Evolutionary conservation across 73 alveolate species (phyloP).

Genomic region (Halteria grandinella): DNA sequence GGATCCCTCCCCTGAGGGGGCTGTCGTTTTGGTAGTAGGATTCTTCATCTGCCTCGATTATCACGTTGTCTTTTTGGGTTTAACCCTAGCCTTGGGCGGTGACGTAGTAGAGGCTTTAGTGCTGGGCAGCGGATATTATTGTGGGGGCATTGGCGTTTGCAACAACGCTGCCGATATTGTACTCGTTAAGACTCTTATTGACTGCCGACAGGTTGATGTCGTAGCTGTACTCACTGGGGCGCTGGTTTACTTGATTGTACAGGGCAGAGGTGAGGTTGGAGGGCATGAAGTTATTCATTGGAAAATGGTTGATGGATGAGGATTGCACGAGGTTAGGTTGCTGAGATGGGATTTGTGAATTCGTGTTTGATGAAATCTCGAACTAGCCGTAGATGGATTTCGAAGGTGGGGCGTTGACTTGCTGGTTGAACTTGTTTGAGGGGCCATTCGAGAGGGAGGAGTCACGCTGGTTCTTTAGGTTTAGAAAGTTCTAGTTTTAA

Average conservation of each 20-base stretch:
- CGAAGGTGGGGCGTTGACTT: no score
- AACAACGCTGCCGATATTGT: no score
- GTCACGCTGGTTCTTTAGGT: slow-evolving; percentile 14
- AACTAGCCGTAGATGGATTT: slow-evolving; percentile 22
- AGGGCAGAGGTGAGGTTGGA: slow-evolving; percentile 36
- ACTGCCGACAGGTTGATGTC: slow-evolving; percentile 46
- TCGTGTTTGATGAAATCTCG: no score
- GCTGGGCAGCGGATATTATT: no score
- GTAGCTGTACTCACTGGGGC: slow-evolving; percentile 21
- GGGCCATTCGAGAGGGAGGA: slow-evolving; percentile 19
- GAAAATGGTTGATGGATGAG: slow-evolving; percentile 15
- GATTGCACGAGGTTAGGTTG: slow-evolving; percentile 2
- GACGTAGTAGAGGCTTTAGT: background rate
- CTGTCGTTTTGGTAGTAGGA: slow-evolving; percentile 40
- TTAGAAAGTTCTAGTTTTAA: background rate
- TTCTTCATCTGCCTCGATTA: slow-evolving; percentile 52
- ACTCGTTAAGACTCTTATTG: slow-evolving; percentile 31
- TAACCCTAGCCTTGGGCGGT: background rate
- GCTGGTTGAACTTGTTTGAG: no score
- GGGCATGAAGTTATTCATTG: slow-evolving; percentile 54
- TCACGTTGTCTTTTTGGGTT: background rate
- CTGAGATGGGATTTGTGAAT: background rate
- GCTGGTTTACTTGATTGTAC: slow-evolving; percentile 24
- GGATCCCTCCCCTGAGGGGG: slow-evolving; percentile 35
- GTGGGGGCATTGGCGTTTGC: background rate